phyloP scores from a whole-genome alignment of 2,329 filamentous ascomycete species.

The Ceratocystis albifundus region DNA sequence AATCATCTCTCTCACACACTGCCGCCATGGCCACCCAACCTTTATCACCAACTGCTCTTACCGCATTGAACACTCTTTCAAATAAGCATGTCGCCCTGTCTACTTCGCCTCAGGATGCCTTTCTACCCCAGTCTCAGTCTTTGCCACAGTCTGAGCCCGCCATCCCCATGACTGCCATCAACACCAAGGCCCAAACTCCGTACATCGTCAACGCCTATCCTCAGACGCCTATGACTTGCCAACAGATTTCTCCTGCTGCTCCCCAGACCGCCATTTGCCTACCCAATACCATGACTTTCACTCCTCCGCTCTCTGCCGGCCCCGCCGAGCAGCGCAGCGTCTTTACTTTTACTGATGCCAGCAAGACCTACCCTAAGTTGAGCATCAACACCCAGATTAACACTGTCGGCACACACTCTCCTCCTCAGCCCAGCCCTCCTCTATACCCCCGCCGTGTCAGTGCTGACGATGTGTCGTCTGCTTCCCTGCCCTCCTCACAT shows the following conservation, averaged over 20 bases:
- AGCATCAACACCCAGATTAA: constrained; percentile 23
- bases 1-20: constrained; percentile 30
- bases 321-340: constrained; percentile 32
- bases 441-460: constrained; percentile 7
- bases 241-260: constrained; percentile 38
- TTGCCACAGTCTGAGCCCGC: constrained; percentile 4
- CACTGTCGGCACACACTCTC: constrained; percentile 3
- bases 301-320: constrained; percentile 46
- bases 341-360: constrained; percentile 19
- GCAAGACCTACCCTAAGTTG: constrained; percentile 20
- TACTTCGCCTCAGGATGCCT: neutral
- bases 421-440: constrained; percentile 15
- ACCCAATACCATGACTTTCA: constrained; percentile 48
- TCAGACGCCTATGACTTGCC: constrained; percentile 44
- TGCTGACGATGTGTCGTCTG: constrained; percentile 6
- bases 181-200: constrained; percentile 21
- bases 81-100: constrained; percentile 47
- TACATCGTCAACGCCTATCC: constrained; percentile 37
- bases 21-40: constrained; percentile 39
- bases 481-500: constrained; percentile 44
- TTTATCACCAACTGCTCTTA: constrained; percentile 49
- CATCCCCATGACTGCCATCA: constrained; percentile 19
- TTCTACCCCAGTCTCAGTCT: neutral
- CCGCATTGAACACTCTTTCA: constrained; percentile 54
- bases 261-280: constrained; percentile 35